phyloP scores from a whole-genome alignment of 345 rosid species.

The Anastatica hierochuntica region DNA sequence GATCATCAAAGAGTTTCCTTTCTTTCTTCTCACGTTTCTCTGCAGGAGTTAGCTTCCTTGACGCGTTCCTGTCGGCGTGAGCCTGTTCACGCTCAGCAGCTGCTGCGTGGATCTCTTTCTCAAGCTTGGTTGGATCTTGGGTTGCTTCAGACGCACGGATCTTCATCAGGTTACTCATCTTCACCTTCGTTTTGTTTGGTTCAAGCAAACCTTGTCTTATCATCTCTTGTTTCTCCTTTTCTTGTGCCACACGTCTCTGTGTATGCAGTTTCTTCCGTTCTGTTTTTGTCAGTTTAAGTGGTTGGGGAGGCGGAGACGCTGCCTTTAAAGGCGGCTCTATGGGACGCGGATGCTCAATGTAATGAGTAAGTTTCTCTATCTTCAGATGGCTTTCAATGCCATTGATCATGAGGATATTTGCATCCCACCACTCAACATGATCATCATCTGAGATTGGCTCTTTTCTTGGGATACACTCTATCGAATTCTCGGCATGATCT shows the following conservation, averaged over 20 bases:
- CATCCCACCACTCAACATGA: slow-evolving; percentile 97
- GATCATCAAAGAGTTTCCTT: slow-evolving; percentile 82
- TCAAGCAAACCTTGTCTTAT: slow-evolving; percentile 90
- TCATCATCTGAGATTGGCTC: slow-evolving; percentile 78
- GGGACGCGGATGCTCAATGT: slow-evolving; percentile 85
- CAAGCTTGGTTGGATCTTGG: slow-evolving; percentile 96
- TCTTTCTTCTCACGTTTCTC: slow-evolving; percentile 93
- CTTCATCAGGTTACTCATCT: slow-evolving; percentile 92
- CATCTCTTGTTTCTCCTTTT: slow-evolving; percentile 93
- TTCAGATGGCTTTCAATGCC: slow-evolving; percentile 46
- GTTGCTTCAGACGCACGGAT: slow-evolving; percentile 93
- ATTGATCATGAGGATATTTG: slow-evolving; percentile 28
- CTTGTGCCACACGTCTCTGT: slow-evolving; percentile 81
- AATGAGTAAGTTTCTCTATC: slow-evolving; percentile 64
- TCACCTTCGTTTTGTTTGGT: slow-evolving; percentile 85
- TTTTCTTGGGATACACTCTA: slow-evolving; percentile 66
- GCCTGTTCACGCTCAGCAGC: slow-evolving; percentile 99
- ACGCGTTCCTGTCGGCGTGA: slow-evolving; percentile 81
- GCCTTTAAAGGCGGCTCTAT: slow-evolving; percentile 96
- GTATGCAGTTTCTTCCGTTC: slow-evolving; percentile 95
- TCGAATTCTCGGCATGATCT: slow-evolving; percentile 94
- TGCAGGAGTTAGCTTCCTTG: slow-evolving; percentile 89
- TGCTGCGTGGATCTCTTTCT: slow-evolving; percentile 80
- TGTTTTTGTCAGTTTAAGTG: slow-evolving; percentile 76
- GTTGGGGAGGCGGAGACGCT: slow-evolving; percentile 93